phyloP scores from a whole-genome alignment of 495 filamentous ascomycete genomes.

The Copromyces sp. region DNA sequence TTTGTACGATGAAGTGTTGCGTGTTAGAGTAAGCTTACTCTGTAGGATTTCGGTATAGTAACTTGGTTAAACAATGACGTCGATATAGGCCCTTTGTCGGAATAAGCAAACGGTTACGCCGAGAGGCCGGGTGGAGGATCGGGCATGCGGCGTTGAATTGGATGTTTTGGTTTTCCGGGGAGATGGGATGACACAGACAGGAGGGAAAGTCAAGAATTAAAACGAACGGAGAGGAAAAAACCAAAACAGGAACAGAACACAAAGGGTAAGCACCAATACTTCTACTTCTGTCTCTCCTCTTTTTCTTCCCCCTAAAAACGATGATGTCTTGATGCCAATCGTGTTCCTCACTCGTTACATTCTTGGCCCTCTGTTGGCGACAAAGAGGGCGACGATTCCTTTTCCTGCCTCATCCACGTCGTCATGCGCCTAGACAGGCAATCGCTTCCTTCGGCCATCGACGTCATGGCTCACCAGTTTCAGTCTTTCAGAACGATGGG shows the following conservation, averaged over 20 bases:
- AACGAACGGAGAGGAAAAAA: neutral
- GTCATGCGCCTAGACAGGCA: neutral
- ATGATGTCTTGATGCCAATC: neutral
- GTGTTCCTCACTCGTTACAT: neutral
- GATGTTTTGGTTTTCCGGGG: neutral
- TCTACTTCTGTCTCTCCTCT: neutral
- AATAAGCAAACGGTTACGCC: neutral
- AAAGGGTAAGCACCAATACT: neutral
- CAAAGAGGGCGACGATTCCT: neutral
- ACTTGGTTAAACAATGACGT: neutral
- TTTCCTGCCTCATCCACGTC: neutral
- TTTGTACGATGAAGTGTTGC: neutral
- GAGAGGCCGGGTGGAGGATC: neutral
- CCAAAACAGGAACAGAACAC: neutral
- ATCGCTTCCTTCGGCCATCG: neutral
- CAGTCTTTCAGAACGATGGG: no score
- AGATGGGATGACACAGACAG: neutral
- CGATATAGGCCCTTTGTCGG: neutral
- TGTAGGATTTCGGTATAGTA: neutral
- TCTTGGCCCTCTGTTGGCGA: neutral
- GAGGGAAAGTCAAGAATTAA: no score
- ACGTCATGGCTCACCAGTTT: neutral
- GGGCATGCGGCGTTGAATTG: neutral
- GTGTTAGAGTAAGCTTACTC: neutral
- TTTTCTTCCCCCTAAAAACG: neutral